These are phyloP conservation scores for Geopyxis carbonaria DNA, from an alignment of 495 filamentous ascomycete genomes.

Conservation along the genomic window DNA sequence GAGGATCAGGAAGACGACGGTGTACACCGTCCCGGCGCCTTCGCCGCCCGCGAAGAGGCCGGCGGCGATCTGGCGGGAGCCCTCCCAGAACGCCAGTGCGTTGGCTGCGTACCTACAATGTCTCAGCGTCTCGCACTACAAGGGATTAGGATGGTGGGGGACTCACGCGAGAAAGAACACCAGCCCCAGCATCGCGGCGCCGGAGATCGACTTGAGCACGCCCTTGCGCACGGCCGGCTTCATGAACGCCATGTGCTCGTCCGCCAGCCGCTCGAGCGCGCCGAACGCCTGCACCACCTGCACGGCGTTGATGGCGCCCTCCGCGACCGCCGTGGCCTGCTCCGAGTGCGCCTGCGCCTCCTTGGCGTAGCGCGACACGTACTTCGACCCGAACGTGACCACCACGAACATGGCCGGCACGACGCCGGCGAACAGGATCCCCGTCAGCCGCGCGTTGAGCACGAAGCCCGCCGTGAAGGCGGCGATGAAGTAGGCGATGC, in stretches of 20 bases:
- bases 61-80: slow-evolving; percentile 28
- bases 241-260: slow-evolving; percentile 28
- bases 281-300: slow-evolving; percentile 39
- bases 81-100: slow-evolving; percentile 37
- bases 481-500: slow-evolving; percentile 33
- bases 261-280: slow-evolving; percentile 28
- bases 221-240: slow-evolving; percentile 16
- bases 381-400: slow-evolving; percentile 20
- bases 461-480: slow-evolving; percentile 36
- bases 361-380: slow-evolving; percentile 21
- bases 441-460: slow-evolving; percentile 34
- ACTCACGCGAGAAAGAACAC: slow-evolving; percentile 32
- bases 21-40: slow-evolving; percentile 34
- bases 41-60: slow-evolving; percentile 21
- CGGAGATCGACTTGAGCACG: slow-evolving; percentile 22
- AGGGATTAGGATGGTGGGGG: no score
- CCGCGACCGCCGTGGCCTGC: slow-evolving; percentile 30
- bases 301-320: slow-evolving; percentile 34
- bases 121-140: no score
- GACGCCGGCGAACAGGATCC: slow-evolving; percentile 27
- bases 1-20: slow-evolving; percentile 35
- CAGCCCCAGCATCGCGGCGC: slow-evolving; percentile 26
- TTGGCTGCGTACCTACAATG: slow-evolving; percentile 34
- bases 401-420: slow-evolving; percentile 32
- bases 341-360: slow-evolving; percentile 10